phyloP scores from a whole-genome alignment of 2,329 filamentous ascomycete genomes.

The Botrytis fabae region DNA sequence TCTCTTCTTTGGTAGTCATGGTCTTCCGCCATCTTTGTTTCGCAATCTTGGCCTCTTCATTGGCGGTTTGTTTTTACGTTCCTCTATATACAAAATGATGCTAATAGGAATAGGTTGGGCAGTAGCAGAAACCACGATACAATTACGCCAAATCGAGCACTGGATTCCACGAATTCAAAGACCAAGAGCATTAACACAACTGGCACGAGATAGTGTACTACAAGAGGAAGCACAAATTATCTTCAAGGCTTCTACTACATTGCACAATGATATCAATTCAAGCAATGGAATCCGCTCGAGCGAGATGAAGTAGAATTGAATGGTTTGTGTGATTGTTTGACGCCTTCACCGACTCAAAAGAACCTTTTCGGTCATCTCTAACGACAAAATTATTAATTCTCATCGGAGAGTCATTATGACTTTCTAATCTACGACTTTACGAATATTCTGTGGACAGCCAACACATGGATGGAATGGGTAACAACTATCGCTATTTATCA shows the following conservation, averaged over 20 bases:
- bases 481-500: constrained; percentile 18
- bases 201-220: constrained; percentile 18
- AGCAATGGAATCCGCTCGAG: not conserved
- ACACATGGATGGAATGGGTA: constrained; percentile 9
- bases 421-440: not conserved
- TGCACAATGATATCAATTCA: not conserved
- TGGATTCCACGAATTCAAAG: constrained; percentile 22
- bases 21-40: constrained; percentile 31
- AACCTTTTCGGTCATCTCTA: not conserved
- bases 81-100: not conserved
- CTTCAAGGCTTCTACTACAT: not conserved
- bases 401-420: not conserved
- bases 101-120: constrained; percentile 19
- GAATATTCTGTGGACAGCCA: not conserved
- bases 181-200: constrained; percentile 15
- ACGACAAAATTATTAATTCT: constrained; percentile 11
- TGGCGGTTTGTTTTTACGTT: constrained; percentile 25
- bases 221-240: not conserved
- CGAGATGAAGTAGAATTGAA: constrained; percentile 1
- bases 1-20: constrained; percentile 34
- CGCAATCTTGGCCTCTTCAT: constrained; percentile 32
- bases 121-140: constrained; percentile 20
- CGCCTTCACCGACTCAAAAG: not conserved
- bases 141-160: constrained; percentile 4
- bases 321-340: not conserved